A percentile compares a stretch with the other conserved stretches of the same genome.
phyloP scores from a whole-genome alignment of 2,329 filamentous ascomycete genomes.

The Metarhizium robertsii region DNA sequence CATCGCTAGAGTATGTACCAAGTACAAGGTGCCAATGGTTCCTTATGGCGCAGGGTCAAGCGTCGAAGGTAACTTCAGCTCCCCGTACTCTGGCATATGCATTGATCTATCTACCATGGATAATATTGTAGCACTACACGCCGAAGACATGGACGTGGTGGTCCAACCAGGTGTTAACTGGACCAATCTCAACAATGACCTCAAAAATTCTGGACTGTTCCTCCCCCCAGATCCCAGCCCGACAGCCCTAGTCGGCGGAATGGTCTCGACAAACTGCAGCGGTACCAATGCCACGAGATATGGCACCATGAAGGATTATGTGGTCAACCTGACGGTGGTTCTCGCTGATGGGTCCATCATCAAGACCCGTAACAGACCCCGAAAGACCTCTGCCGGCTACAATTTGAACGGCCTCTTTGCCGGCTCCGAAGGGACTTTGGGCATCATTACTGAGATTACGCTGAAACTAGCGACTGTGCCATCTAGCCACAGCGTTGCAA shows the following conservation, averaged over 20 bases:
- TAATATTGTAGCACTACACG: constrained; percentile 51
- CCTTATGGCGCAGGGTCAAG: constrained; percentile 67
- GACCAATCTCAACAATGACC: constrained; percentile 56
- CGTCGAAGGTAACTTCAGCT: constrained; percentile 62
- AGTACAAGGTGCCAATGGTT: constrained; percentile 59
- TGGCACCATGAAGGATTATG: constrained; percentile 70
- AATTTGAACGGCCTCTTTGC: constrained; percentile 62
- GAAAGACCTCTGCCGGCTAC: constrained; percentile 63
- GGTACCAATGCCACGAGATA: constrained; percentile 54
- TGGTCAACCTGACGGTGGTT: constrained; percentile 62
- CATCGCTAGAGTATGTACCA: constrained; percentile 54
- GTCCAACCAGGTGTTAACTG: constrained; percentile 62
- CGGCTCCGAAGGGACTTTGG: constrained; percentile 62
- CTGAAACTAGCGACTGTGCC: constrained; percentile 59
- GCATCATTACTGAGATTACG: constrained; percentile 61
- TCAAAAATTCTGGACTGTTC: constrained; percentile 54
- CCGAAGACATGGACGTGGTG: constrained; percentile 62
- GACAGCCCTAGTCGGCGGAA: constrained; percentile 45
- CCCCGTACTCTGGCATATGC: constrained; percentile 57
- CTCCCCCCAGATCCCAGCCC: constrained; percentile 63
- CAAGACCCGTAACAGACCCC: constrained; percentile 56
- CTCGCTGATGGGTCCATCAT: constrained; percentile 57
- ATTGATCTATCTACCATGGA: constrained; percentile 64
- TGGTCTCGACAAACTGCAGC: constrained; percentile 60
- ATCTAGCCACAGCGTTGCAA: constrained; percentile 53